These are phyloP conservation scores for Tolypocladium tundrense DNA, from an alignment of 2,329 filamentous ascomycete genomes.

Conservation along the genomic window DNA sequence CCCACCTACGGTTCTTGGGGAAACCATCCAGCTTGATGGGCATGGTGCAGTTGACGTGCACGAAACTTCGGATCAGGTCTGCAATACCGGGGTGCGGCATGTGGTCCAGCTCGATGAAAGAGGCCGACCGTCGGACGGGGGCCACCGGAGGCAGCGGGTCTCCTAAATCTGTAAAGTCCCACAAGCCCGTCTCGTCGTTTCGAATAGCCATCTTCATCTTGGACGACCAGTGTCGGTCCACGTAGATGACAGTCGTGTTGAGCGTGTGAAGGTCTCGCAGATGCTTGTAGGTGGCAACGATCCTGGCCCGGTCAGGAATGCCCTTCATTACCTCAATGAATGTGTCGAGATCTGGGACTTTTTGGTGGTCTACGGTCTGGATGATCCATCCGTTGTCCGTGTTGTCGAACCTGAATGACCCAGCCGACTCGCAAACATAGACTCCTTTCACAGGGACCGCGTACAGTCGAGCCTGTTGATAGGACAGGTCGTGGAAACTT, in stretches of 20 bases:
- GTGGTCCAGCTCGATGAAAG: conserved; percentile 86
- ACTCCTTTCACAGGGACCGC: conserved; percentile 87
- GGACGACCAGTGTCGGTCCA: conserved; percentile 91
- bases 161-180: conserved; percentile 85
- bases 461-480: conserved; percentile 94
- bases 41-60: conserved; percentile 86
- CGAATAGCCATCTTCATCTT: conserved; percentile 90
- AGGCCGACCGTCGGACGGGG: conserved; percentile 65
- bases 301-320: conserved; percentile 72
- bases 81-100: conserved; percentile 84
- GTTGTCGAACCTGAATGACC: conserved; percentile 89
- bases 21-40: conserved; percentile 97
- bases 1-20: conserved; percentile 85
- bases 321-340: conserved; percentile 86
- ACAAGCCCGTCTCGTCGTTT: conserved; percentile 82
- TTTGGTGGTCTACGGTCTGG: conserved; percentile 84
- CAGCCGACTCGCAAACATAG: conserved; percentile 87
- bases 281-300: conserved; percentile 94
- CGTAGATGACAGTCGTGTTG: conserved; percentile 82
- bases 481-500: conserved; percentile 92
- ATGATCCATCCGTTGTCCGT: conserved; percentile 89
- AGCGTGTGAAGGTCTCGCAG: conserved; percentile 88
- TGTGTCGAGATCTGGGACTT: conserved; percentile 74
- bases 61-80: conserved; percentile 88
- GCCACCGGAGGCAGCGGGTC: conserved; percentile 67